Percentiles rank a stretch among this genome's conserved stretches.
phyloP scores from a whole-genome alignment of 163 green algal genomes.

The Scenedesmus sp. region DNA sequence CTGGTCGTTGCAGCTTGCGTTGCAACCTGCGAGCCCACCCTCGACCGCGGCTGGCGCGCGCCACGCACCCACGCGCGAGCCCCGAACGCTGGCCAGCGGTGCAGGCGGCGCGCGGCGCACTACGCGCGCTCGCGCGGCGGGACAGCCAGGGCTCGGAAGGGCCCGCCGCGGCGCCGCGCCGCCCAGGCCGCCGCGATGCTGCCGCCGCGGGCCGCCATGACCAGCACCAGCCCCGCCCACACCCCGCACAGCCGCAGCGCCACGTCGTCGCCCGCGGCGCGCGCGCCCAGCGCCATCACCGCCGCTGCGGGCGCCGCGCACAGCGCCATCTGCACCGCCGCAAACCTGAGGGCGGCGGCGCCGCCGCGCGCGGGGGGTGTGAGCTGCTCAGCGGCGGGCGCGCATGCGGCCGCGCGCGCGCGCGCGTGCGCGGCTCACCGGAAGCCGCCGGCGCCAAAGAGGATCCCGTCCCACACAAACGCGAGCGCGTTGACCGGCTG shows the following conservation, averaged over 20 bases:
- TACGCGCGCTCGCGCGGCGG: too few species aligned
- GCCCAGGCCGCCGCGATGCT: constrained; percentile 32
- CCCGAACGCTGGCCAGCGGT: too few species aligned
- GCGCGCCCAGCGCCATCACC: constrained; percentile 51
- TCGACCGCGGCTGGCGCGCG: too few species aligned
- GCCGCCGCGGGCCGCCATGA: constrained; percentile 18
- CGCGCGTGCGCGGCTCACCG: neutral
- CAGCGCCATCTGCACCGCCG: constrained; percentile 58
- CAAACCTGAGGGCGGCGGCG: constrained; percentile 52
- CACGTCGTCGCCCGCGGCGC: neutral
- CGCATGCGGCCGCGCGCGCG: neutral
- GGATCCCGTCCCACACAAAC: constrained; percentile 81
- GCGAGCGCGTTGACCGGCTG: constrained; percentile 85
- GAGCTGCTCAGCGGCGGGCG: neutral
- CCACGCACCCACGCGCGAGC: too few species aligned
- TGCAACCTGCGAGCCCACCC: too few species aligned
- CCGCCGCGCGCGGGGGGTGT: neutral
- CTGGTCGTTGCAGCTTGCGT: too few species aligned
- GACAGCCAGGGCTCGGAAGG: too few species aligned
- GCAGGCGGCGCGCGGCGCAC: too few species aligned
- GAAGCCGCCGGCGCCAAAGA: constrained; percentile 71
- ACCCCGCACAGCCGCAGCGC: constrained; percentile 19
- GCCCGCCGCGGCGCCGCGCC: too few species aligned
- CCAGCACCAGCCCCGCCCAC: constrained; percentile 38
- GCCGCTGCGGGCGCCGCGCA: constrained; percentile 55